These are phyloP conservation scores for Aspergillus hortae DNA, from an alignment of 2,329 filamentous ascomycete species.

Conservation along the genomic window DNA sequence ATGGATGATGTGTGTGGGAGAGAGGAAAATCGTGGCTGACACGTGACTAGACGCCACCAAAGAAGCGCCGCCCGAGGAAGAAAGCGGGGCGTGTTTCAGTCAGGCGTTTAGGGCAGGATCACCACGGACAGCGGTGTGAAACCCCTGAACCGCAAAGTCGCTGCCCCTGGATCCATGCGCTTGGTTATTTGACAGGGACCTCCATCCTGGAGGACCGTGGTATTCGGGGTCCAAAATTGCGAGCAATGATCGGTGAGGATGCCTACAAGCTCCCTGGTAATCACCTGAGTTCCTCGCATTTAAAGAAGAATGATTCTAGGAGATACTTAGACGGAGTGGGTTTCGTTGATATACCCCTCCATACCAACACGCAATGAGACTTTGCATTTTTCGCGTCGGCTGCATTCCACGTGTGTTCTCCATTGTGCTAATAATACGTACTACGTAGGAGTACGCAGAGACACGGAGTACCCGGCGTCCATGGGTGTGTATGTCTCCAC, in stretches of 20 bases:
- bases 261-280: too few relatives aligned
- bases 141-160: constrained; percentile 7
- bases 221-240: too few relatives aligned
- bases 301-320: too few relatives aligned
- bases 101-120: constrained; percentile 10
- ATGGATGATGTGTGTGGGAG: not conserved
- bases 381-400: not conserved
- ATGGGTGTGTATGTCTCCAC: not conserved
- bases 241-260: too few relatives aligned
- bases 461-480: not conserved
- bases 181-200: not conserved
- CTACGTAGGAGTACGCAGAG: not conserved
- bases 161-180: constrained; percentile 15
- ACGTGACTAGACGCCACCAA: constrained; percentile 3
- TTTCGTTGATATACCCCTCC: not conserved
- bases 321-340: too few relatives aligned
- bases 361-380: too few relatives aligned
- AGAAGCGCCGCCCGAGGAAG: not conserved
- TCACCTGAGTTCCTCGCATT: too few relatives aligned
- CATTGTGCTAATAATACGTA: too few relatives aligned
- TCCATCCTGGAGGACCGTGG: not conserved
- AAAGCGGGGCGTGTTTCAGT: constrained; percentile 8
- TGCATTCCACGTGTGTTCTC: not conserved
- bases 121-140: constrained; percentile 11
- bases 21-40: not conserved